Percentiles rank a stretch among this genome's conserved stretches.
Evolutionary conservation across 257 asterid genomes (phyloP).

Genomic region (Parsonsia alboflavescens): DNA sequence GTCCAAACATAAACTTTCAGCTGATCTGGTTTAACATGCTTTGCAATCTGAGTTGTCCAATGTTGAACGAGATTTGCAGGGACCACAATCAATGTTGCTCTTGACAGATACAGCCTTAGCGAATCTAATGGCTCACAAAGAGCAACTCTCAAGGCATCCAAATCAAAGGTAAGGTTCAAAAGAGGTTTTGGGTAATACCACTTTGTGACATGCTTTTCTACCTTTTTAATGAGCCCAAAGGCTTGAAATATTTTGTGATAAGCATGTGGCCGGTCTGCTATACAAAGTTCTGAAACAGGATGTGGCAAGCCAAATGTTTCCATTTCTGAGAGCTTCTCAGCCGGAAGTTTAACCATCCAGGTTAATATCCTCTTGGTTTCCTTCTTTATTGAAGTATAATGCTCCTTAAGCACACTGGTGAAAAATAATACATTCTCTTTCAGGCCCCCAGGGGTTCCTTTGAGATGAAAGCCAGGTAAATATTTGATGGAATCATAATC

Average conservation of each 20-base stretch:
- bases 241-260: slow-evolving; percentile 78
- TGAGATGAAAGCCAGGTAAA: slow-evolving; percentile 73
- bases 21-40: slow-evolving; percentile 77
- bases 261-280: slow-evolving; percentile 47
- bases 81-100: slow-evolving; percentile 85
- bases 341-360: slow-evolving; percentile 88
- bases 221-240: slow-evolving; percentile 75
- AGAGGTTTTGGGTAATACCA: slow-evolving; percentile 84
- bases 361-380: slow-evolving; percentile 73
- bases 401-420: slow-evolving; percentile 68
- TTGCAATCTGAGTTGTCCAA: slow-evolving; percentile 83
- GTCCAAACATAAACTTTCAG: slow-evolving; percentile 80
- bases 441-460: slow-evolving; percentile 62
- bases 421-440: slow-evolving; percentile 75
- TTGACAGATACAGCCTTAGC: slow-evolving; percentile 63
- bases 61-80: slow-evolving; percentile 93
- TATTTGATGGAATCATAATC: slow-evolving; percentile 53
- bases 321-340: slow-evolving; percentile 69
- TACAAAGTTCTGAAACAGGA: slow-evolving; percentile 56
- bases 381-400: slow-evolving; percentile 45
- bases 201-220: slow-evolving; percentile 50
- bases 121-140: slow-evolving; percentile 84
- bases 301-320: slow-evolving; percentile 79
- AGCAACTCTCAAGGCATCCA: slow-evolving; percentile 83
- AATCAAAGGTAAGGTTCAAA: slow-evolving; percentile 67